Conservation (phyloP, 164 flowering plant species). For the Magnolia changhungtana region DNA sequence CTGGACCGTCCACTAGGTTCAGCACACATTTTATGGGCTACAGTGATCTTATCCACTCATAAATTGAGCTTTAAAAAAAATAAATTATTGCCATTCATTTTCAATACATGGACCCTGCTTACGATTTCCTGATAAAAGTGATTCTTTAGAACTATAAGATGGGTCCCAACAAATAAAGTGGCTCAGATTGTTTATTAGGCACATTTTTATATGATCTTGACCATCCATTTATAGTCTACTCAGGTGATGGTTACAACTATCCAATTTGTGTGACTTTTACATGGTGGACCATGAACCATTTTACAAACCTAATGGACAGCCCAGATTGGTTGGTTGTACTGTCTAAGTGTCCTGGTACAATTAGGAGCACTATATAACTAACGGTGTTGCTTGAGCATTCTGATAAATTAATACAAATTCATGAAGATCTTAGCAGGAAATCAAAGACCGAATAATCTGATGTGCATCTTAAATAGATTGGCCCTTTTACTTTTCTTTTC, state of each 20-base stretch:
- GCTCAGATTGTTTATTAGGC: neutral
- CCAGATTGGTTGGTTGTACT: too few relatives aligned
- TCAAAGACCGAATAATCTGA: slow-evolving; percentile 14
- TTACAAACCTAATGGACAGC: too few relatives aligned
- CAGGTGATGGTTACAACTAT: too few relatives aligned
- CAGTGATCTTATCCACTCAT: neutral
- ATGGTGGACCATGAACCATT: too few relatives aligned
- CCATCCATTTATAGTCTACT: too few relatives aligned
- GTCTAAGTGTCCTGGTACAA: too few relatives aligned
- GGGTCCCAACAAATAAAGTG: neutral
- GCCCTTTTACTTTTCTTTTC: neutral
- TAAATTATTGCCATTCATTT: too few relatives aligned
- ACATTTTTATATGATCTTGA: neutral
- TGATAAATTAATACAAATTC: neutral
- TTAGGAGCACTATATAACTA: too few relatives aligned
- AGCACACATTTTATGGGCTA: neutral
- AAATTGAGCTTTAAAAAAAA: neutral
- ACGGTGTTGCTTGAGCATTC: neutral
- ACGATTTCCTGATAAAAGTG: neutral
- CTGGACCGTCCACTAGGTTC: neutral
- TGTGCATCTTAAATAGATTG: slow-evolving; percentile 13
- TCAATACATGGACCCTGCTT: neutral
- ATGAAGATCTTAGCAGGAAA: slow-evolving; percentile 1
- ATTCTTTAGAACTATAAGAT: neutral
- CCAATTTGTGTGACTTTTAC: too few relatives aligned